These are phyloP conservation scores for Ophiocordyceps polyrhachis-furcata DNA, from an alignment of 2,329 filamentous ascomycete species.

Conservation along the genomic window DNA sequence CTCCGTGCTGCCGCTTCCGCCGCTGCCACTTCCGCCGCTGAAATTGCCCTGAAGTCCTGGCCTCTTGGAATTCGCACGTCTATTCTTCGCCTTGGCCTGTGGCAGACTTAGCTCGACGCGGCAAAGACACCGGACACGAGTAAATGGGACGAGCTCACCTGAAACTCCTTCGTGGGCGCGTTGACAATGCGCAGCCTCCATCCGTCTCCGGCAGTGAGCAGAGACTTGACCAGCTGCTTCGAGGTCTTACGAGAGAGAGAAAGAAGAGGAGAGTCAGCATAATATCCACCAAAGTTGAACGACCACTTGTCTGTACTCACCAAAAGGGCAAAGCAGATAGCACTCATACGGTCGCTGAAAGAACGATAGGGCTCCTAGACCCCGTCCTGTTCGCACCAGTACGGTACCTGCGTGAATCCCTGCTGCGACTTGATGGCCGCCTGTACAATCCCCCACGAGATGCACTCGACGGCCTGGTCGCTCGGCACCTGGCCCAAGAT, in stretches of 20 bases:
- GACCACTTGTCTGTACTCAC: slow-evolving; percentile 1
- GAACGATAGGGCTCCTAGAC: slow-evolving; percentile 11
- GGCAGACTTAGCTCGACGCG: neutral
- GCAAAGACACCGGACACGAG: neutral
- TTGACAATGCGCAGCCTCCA: slow-evolving; percentile 11
- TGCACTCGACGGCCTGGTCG: slow-evolving; percentile 7
- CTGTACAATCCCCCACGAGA: slow-evolving; percentile 9
- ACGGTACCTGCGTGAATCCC: slow-evolving; percentile 7
- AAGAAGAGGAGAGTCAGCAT: neutral
- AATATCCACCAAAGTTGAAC: neutral
- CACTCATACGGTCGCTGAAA: slow-evolving; percentile 8
- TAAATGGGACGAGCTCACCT: slow-evolving; percentile 2
- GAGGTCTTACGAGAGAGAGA: slow-evolving; percentile 3
- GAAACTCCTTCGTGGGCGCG: slow-evolving; percentile 8
- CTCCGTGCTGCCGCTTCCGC: neutral
- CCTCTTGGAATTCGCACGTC: slow-evolving; percentile 1
- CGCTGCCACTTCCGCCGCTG: neutral
- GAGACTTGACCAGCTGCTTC: slow-evolving; percentile 12
- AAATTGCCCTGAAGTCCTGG: neutral
- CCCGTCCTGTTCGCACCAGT: slow-evolving; percentile 11
- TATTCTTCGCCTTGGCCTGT: slow-evolving; percentile 2
- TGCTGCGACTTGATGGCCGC: slow-evolving; percentile 9
- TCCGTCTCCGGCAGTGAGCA: slow-evolving; percentile 7
- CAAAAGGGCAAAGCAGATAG: slow-evolving; percentile 8
- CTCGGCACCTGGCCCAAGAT: slow-evolving; percentile 6